Evolutionary conservation across 768 basidiomycete genomes (phyloP), one percentile per base, ranked within the genome.

Genomic region (Filobasidium wieringae): DNA sequence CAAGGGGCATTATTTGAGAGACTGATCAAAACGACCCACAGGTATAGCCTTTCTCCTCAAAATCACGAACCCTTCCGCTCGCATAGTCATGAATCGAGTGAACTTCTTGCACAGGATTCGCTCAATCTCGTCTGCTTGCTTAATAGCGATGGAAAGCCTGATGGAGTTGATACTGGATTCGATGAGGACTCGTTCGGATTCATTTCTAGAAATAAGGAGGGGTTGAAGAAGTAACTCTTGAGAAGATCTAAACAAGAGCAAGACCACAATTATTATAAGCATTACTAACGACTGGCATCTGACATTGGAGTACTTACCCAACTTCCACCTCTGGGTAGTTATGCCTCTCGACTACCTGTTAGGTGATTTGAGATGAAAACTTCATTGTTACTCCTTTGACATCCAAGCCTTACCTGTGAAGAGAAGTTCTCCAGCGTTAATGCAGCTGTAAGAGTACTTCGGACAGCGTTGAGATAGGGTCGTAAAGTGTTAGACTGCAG

Each of bases 121-220:
- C 71, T 99, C 95, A 61, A 96, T 93, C 77, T 99, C 95, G 75
- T 99, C 95, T 32, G 95, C 91, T 73, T 99, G 95, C 74, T 99
- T 99, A 73, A 99, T 96, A 78, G 85, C 90, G 77, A 99, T 97
- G 75, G 87, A 90, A 58, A 99, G 79, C 39, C 95, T 84, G 72
- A 97, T 88, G 1, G 91, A 93, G 77, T 99, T 99, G 76, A 97
- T 83, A 1, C 89, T 91, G 1, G 95, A 86, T 74, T 99, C 95
- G 76, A 99, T 89, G 65, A 99, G 78, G 66, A 97, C 95, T 60
- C 87, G 85, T 72, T 99, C 95, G 67, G 91, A 88, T 77, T 96
- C 91, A 73, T 95, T 96, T 66, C 95, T 85, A 11, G 92, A 92
- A 76, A 97, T 96, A 37, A 83, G 84, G 41, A 97, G 79, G 15